Evolutionary conservation across 2,329 filamentous ascomycete genomes (phyloP), one percentile per base, ranked within the genome.

Genomic region (Westerdykella ornata): DNA sequence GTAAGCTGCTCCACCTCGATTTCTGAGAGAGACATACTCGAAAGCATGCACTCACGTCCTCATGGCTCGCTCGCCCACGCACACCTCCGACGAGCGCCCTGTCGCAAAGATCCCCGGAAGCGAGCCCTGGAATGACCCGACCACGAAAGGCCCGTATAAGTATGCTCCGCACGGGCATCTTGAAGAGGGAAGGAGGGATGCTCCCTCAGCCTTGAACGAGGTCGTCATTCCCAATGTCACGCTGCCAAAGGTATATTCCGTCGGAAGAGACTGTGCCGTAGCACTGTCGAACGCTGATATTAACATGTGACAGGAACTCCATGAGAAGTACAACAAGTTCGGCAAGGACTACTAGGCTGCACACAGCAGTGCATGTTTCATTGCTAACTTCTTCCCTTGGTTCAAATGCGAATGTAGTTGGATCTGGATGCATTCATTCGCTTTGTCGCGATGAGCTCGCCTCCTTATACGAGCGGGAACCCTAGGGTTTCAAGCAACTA

Each of bases 301-400:
- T 15, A 13, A 43, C 59, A 20, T 35, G 16, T 31, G 13, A 26
- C 34, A 94, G 87, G 78, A 84, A 61, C 80, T 96, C 52, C 92
- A 98, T 74, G 92, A 98, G 59, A 85, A 84, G 74, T 97, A 84
- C 81, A 98, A 98, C 85, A 98, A 98, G 78, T 97, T 87, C 81
- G 92, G 92, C 70, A 97, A 97, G 81, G 92, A 97, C 57, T 97
- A 85, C 72, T 66, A 58, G 47, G 32, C 18, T n/a, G 22, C 22
- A 26, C 22, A 11, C 22, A 26, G 12, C 3, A 4, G 3, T 26
- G 12, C 22, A 26, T 7, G 12, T 8, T 26, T 7, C 8, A 26
- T 26, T 11, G 12, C 22, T 26, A 11, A 26, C 12, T 26, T 11
- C 22, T 9, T 26, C 12, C 22, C 12, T 26, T 26, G 4, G 12